phyloP scores from a whole-genome alignment of 805 yeast genomes.

The Yarrowia sp. region DNA sequence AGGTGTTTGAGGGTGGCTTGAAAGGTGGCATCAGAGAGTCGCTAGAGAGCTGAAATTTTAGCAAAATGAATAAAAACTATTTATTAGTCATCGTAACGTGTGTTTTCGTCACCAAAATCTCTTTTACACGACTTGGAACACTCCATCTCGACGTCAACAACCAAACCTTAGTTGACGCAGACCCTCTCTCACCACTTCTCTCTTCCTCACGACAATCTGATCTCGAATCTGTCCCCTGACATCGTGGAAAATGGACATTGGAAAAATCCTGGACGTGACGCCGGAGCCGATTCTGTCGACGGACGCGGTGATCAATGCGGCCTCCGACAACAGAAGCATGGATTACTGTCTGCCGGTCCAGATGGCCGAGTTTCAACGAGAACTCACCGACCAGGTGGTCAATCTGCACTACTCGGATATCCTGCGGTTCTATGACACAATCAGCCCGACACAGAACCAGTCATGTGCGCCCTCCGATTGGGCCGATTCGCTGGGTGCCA shows the following conservation, averaged over 20 bases:
- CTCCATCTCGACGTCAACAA: background rate
- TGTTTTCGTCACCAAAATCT: background rate
- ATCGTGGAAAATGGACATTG: conserved; percentile 64
- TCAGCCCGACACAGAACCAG: conserved; percentile 44
- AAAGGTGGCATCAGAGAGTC: background rate
- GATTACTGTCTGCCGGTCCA: conserved; percentile 66
- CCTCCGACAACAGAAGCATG: conserved; percentile 35
- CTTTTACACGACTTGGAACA: background rate
- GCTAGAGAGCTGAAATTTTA: background rate
- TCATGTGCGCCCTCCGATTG: conserved; percentile 58
- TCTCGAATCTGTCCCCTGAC: background rate
- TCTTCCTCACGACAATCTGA: conserved; percentile 4
- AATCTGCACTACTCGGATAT: conserved; percentile 92
- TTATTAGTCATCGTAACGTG: too few species aligned
- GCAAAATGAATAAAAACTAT: too few species aligned
- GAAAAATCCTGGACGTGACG: conserved; percentile 77
- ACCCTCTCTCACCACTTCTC: conserved; percentile 41
- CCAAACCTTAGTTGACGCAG: conserved; percentile 9
- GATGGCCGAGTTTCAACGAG: conserved; percentile 84
- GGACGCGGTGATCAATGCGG: conserved; percentile 33
- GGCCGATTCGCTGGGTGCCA: conserved; percentile 75
- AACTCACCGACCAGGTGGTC: conserved; percentile 88
- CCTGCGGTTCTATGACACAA: conserved; percentile 74
- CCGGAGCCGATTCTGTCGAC: conserved; percentile 78
- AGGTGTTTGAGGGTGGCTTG: background rate